Percentiles rank a stretch among this genome's conserved stretches.
Conservation (phyloP, 108 stramenopile species). For the Cyclotella kingstonii region DNA sequence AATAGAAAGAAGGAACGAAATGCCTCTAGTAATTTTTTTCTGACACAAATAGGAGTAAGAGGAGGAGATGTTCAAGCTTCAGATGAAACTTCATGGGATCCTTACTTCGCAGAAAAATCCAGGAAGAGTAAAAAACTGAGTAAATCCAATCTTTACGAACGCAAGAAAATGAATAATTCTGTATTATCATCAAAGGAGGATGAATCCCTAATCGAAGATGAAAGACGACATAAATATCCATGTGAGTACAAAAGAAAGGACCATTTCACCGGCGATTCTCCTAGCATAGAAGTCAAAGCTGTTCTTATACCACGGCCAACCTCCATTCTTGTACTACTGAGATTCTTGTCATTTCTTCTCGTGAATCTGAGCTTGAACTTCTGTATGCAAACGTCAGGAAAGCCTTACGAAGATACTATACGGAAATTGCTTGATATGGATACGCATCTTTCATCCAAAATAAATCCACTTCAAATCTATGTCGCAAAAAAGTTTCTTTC, state of each 20-base stretch:
- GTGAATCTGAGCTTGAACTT: constrained; percentile 20
- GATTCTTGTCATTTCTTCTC: constrained; percentile 19
- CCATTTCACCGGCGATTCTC: background rate
- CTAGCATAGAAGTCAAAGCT: constrained; percentile 30
- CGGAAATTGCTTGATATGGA: constrained; percentile 31
- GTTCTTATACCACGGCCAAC: constrained; percentile 38
- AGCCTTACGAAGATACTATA: constrained; percentile 46
- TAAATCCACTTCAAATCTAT: constrained; percentile 36
- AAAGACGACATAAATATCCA: background rate
- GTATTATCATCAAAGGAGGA: too few relatives aligned
- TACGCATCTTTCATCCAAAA: constrained; percentile 10
- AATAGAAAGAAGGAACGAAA: too few relatives aligned
- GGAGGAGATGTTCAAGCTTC: too few relatives aligned
- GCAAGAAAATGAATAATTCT: too few relatives aligned
- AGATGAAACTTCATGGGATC: too few relatives aligned
- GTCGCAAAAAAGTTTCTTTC: constrained; percentile 45
- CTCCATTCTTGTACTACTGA: constrained; percentile 13
- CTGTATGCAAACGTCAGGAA: constrained; percentile 50
- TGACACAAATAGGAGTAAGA: too few relatives aligned
- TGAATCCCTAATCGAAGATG: too few relatives aligned
- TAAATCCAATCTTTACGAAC: too few relatives aligned
- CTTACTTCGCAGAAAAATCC: too few relatives aligned
- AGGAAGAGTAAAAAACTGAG: too few relatives aligned
- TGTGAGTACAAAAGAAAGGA: background rate
- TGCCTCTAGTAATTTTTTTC: too few relatives aligned